Evolutionary conservation across 2,329 filamentous ascomycete genomes (phyloP).

Genomic region (Colletotrichum endophyticum): DNA sequence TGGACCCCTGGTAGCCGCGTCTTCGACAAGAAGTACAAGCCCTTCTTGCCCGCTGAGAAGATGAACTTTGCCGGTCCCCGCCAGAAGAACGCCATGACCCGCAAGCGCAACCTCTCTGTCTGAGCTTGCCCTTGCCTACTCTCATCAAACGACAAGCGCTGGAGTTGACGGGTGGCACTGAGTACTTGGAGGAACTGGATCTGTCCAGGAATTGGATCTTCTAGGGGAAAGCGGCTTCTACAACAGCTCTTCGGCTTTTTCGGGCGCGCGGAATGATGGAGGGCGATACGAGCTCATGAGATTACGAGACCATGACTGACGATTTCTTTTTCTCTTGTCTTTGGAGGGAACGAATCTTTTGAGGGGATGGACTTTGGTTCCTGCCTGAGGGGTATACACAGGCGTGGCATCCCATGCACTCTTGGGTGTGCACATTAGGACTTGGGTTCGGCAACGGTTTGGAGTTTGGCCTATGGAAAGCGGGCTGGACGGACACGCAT

Average conservation of each 20-base stretch:
- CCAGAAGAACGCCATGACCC: conserved; percentile 10
- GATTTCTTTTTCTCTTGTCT: not conserved
- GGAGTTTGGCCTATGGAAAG: not conserved
- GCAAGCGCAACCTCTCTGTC: conserved; percentile 7
- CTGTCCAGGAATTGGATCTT: not conserved
- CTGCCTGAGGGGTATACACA: not conserved
- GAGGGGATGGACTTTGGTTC: not conserved
- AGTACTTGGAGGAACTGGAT: not conserved
- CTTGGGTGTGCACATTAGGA: not conserved
- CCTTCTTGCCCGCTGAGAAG: not conserved
- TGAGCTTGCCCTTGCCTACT: not conserved
- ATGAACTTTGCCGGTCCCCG: conserved; percentile 10
- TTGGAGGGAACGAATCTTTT: not conserved
- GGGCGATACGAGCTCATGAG: not conserved
- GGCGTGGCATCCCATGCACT: not conserved
- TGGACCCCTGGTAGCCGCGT: not conserved
- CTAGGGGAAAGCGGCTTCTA: not conserved
- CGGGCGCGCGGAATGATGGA: not conserved
- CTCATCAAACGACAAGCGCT: not conserved
- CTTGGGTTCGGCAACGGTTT: not conserved
- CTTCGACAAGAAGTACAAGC: conserved; percentile 18
- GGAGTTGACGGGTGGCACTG: not conserved
- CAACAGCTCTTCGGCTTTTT: not conserved
- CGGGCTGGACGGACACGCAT: not conserved
- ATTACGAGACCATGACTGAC: not conserved